These are phyloP conservation scores for Lichtheimia corymbifera DNA, from an alignment of 371 early-diverging fungal species.

Conservation along the genomic window DNA sequence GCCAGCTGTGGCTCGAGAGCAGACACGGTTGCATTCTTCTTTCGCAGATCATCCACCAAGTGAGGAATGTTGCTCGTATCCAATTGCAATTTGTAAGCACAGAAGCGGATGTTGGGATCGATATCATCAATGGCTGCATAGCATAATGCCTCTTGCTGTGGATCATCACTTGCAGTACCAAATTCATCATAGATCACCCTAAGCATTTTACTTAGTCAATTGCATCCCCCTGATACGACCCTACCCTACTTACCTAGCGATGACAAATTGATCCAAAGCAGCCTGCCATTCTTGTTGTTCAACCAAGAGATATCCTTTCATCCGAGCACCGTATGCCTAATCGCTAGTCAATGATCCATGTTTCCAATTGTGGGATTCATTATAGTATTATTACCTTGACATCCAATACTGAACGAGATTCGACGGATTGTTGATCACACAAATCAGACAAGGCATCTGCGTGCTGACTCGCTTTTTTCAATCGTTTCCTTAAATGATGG, in stretches of 20 bases:
- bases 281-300: conserved; percentile 74
- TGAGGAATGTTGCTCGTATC: conserved; percentile 51
- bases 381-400: conserved; percentile 50
- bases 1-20: conserved; percentile 16
- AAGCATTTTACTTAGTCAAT: neutral
- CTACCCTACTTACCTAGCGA: conserved; percentile 31
- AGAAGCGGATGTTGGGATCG: conserved; percentile 82
- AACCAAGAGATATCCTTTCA: conserved; percentile 68
- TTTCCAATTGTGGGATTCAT: neutral
- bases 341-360: neutral
- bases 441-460: conserved; percentile 54
- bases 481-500: conserved; percentile 63
- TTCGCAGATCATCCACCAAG: conserved; percentile 44
- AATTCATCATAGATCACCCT: conserved; percentile 73
- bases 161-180: conserved; percentile 40
- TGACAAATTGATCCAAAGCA: conserved; percentile 65
- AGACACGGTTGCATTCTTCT: conserved; percentile 37
- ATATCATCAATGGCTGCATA: conserved; percentile 75
- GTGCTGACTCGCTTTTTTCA: conserved; percentile 63
- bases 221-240: neutral
- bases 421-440: conserved; percentile 57
- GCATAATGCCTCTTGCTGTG: conserved; percentile 67
- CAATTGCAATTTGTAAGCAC: conserved; percentile 71
- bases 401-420: conserved; percentile 58
- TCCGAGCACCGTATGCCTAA: conserved; percentile 71